Evolutionary conservation across 768 basidiomycete genomes (phyloP).

Genomic region (Boletus bicolor): DNA sequence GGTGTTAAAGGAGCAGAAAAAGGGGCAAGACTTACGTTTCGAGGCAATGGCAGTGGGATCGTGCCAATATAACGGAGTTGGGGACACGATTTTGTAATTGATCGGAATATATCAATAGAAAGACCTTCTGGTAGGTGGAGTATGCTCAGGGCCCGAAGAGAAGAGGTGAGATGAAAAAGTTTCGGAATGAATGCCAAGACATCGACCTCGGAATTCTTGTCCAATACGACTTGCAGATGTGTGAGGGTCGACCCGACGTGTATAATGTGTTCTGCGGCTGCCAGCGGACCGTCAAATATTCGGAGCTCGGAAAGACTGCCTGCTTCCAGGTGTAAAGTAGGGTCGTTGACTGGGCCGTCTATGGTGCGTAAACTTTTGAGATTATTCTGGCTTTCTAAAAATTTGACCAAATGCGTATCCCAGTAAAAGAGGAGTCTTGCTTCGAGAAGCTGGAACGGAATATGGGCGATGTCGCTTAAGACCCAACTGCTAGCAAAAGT

Average conservation of each 20-base stretch:
- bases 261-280: conserved; percentile 40
- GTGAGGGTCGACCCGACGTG: conserved; percentile 36
- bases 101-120: conserved; percentile 28
- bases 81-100: conserved; percentile 33
- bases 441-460: conserved; percentile 48
- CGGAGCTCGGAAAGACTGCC: conserved; percentile 41
- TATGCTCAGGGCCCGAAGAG: conserved; percentile 37
- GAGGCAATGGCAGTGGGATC: conserved; percentile 34
- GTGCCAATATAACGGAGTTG: conserved; percentile 39
- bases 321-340: conserved; percentile 24
- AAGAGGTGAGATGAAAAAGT: conserved; percentile 27
- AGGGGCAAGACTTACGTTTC: conserved; percentile 31
- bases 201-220: conserved; percentile 34
- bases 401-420: conserved; percentile 44
- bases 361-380: conserved; percentile 38
- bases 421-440: conserved; percentile 48
- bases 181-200: conserved; percentile 32
- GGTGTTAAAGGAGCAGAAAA: conserved; percentile 7
- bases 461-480: conserved; percentile 37
- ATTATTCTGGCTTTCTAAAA: conserved; percentile 45
- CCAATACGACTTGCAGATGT: conserved; percentile 44
- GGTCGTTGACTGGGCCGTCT: conserved; percentile 24
- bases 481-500: conserved; percentile 43
- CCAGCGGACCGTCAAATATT: conserved; percentile 44
- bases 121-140: conserved; percentile 35